Evolutionary conservation across 441 rosid species (phyloP).

Genomic region (Erodium texanum): DNA sequence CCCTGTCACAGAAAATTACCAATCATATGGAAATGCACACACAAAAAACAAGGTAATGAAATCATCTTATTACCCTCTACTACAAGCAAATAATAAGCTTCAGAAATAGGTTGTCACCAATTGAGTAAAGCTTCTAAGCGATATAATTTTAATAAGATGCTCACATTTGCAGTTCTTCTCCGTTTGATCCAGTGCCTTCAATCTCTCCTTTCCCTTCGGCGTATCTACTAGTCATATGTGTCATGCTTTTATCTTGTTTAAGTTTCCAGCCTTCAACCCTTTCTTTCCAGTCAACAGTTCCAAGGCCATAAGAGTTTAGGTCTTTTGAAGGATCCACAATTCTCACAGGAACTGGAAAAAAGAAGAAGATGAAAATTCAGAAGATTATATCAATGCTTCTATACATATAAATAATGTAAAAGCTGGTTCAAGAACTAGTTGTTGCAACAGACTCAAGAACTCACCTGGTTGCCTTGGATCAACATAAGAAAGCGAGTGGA

Average conservation of each 20-base stretch:
- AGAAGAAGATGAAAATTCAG: background rate
- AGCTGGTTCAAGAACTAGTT: background rate
- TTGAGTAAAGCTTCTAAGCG: background rate
- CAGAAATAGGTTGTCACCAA: background rate
- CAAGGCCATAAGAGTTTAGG: conserved; percentile 54
- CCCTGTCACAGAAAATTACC: conserved; percentile 37
- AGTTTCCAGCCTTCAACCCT: conserved; percentile 98
- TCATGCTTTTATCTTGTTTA: conserved; percentile 85
- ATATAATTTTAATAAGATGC: conserved; percentile 23
- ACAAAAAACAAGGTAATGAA: background rate
- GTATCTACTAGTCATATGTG: conserved; percentile 73
- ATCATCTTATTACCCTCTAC: background rate
- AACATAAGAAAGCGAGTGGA: conserved; percentile 14
- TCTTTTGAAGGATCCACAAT: conserved; percentile 69
- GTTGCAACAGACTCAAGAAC: background rate
- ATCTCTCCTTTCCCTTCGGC: conserved; percentile 76
- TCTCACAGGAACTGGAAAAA: conserved; percentile 56
- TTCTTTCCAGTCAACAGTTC: conserved; percentile 99
- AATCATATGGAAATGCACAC: background rate
- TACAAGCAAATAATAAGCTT: background rate
- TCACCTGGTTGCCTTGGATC: background rate
- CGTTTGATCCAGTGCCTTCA: conserved; percentile 79
- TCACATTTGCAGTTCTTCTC: conserved; percentile 83
- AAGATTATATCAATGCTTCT: conserved; percentile 17
- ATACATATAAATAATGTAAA: background rate